Conservation (phyloP, 495 filamentous ascomycete genomes). For the Talaromyces thailandensis region DNA sequence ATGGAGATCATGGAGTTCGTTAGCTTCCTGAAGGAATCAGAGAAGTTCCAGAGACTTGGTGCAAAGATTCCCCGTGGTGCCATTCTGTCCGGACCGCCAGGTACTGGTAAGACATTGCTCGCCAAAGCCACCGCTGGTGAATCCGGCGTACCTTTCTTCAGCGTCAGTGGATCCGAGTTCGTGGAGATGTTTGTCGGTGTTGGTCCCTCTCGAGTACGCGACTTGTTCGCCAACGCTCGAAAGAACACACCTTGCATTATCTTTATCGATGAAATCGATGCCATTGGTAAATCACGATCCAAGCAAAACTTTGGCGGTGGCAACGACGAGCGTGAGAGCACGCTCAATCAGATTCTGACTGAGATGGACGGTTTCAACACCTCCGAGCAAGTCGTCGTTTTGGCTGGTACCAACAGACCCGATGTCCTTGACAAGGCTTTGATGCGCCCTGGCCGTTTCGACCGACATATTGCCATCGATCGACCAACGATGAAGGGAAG, state of each 20-base stretch:
- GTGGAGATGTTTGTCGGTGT: slow-evolving; percentile 99
- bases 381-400: slow-evolving; percentile 92
- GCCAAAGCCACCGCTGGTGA: slow-evolving; percentile 97
- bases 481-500: slow-evolving; percentile 92
- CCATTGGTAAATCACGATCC: slow-evolving; percentile 82
- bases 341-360: slow-evolving; percentile 94
- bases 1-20: slow-evolving; percentile 99
- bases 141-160: slow-evolving; percentile 96
- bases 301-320: slow-evolving; percentile 73
- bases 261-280: slow-evolving; percentile 99
- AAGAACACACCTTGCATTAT: slow-evolving; percentile 98
- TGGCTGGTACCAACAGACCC: slow-evolving; percentile 91
- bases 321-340: slow-evolving; percentile 94
- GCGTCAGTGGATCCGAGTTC: slow-evolving; percentile 95
- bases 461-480: slow-evolving; percentile 91
- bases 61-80: slow-evolving; percentile 97
- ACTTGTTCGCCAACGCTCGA: slow-evolving; percentile 87
- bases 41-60: slow-evolving; percentile 82
- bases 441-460: slow-evolving; percentile 94
- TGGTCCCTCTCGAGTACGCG: slow-evolving; percentile 87
- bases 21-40: slow-evolving; percentile 85
- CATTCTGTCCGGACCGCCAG: slow-evolving; percentile 90
- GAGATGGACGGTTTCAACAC: slow-evolving; percentile 99
- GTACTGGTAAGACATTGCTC: slow-evolving; percentile 95
- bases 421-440: slow-evolving; percentile 92